phyloP scores from a whole-genome alignment of 257 asterid species.

The Solanum pennellii region DNA sequence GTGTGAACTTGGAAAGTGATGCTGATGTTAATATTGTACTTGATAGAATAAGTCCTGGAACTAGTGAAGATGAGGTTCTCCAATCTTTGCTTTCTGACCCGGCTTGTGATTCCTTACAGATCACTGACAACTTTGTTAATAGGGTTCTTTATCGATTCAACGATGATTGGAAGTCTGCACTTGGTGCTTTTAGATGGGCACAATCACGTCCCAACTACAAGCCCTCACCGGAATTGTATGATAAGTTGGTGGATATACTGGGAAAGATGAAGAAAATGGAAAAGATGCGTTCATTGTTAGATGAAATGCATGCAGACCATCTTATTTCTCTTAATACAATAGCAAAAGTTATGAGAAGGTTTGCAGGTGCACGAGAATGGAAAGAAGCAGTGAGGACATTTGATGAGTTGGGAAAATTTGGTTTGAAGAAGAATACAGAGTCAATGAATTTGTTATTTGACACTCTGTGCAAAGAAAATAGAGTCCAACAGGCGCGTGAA shows the following conservation, averaged over 20 bases:
- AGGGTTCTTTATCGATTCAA: slow-evolving; percentile 59
- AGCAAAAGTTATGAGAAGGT: slow-evolving; percentile 69
- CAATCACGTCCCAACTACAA: slow-evolving; percentile 32
- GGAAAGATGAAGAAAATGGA: slow-evolving; percentile 81
- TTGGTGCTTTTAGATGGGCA: slow-evolving; percentile 77
- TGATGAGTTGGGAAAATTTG: slow-evolving; percentile 48
- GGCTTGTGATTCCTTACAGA: slow-evolving; percentile 20
- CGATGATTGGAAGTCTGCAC: slow-evolving; percentile 81
- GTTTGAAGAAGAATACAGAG: slow-evolving; percentile 55
- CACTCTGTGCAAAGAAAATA: slow-evolving; percentile 68
- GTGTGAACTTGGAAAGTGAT: slow-evolving; percentile 7
- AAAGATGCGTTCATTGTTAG: slow-evolving; percentile 37
- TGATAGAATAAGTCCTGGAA: slow-evolving; percentile 25
- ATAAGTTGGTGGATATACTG: slow-evolving; percentile 62
- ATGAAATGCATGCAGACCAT: slow-evolving; percentile 33
- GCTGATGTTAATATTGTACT: slow-evolving; percentile 33
- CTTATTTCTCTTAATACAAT: slow-evolving; percentile 46
- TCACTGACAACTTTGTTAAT: slow-evolving; percentile 33
- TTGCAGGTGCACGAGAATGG: slow-evolving; percentile 77
- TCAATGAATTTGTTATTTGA: slow-evolving; percentile 73
- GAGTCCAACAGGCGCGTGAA: slow-evolving; percentile 57
- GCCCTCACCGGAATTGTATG: slow-evolving; percentile 46
- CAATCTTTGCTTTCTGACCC: slow-evolving; percentile 36
- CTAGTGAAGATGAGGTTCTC: slow-evolving; percentile 36
- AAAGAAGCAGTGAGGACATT: slow-evolving; percentile 51